These are phyloP conservation scores for Ascodesmis nigricans DNA, from an alignment of 495 filamentous ascomycete genomes.

Conservation along the genomic window DNA sequence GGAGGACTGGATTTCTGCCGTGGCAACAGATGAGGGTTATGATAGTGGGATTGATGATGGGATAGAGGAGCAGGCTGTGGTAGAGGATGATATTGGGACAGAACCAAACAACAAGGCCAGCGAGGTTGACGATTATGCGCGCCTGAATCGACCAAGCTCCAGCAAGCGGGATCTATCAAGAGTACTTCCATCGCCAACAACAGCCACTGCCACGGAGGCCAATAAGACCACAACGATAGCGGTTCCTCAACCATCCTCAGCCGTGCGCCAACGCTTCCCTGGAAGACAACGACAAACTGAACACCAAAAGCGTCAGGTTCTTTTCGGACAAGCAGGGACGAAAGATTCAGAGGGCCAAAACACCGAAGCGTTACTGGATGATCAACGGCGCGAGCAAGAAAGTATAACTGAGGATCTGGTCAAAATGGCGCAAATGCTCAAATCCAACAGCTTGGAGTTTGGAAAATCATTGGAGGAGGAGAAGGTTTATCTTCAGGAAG, in stretches of 20 bases:
- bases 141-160: slow-evolving; percentile 1
- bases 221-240: neutral
- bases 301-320: neutral
- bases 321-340: slow-evolving; percentile 1
- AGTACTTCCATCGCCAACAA: too few relatives aligned
- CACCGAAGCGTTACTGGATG: slow-evolving; percentile 45
- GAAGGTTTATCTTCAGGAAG: slow-evolving; percentile 42
- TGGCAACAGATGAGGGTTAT: slow-evolving; percentile 5
- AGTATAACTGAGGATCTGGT: slow-evolving; percentile 61
- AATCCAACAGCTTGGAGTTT: slow-evolving; percentile 49
- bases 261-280: slow-evolving; percentile 11
- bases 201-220: neutral
- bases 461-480: slow-evolving; percentile 48
- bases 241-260: neutral
- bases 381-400: slow-evolving; percentile 62
- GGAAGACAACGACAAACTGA: slow-evolving; percentile 2
- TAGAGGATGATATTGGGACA: neutral
- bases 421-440: slow-evolving; percentile 52
- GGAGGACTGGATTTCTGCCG: too few relatives aligned
- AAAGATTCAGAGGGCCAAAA: too few relatives aligned
- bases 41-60: slow-evolving; percentile 1
- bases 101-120: too few relatives aligned
- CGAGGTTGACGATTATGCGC: slow-evolving; percentile 5
- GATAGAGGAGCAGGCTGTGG: neutral
- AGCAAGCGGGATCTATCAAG: neutral